Evolutionary conservation across 1,284 basidiomycete genomes (phyloP).

Genomic region (Ceratobasidium sp.): DNA sequence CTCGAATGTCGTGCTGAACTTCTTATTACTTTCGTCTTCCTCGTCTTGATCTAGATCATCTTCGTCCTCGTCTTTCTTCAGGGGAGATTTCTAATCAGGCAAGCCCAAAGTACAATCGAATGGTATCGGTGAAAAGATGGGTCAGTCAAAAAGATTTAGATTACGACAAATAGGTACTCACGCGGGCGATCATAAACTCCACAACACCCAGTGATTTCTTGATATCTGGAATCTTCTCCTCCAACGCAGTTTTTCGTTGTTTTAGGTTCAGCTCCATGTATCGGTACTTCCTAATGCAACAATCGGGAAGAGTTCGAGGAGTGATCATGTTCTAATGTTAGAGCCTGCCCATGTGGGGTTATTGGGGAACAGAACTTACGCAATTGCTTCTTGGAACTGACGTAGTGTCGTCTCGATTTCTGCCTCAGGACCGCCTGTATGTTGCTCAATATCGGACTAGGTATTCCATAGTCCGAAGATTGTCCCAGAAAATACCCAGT

Average conservation of each 20-base stretch:
- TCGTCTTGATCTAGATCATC: slow-evolving; percentile 62
- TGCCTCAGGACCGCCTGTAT: slow-evolving; percentile 84
- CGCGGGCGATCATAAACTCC: slow-evolving; percentile 80
- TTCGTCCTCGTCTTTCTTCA: slow-evolving; percentile 66
- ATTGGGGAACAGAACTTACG: slow-evolving; percentile 66
- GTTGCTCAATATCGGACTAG: slow-evolving; percentile 90
- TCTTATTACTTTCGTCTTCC: slow-evolving; percentile 64
- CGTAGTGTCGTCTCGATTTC: slow-evolving; percentile 86
- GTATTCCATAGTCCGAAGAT: too few species aligned
- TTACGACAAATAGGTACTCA: slow-evolving; percentile 64
- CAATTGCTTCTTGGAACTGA: slow-evolving; percentile 92
- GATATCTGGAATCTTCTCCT: slow-evolving; percentile 98
- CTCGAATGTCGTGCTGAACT: slow-evolving; percentile 91
- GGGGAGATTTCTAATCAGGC: slow-evolving; percentile 39
- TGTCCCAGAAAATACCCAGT: too few species aligned
- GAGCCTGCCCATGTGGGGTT: too few species aligned
- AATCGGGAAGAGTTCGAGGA: slow-evolving; percentile 42
- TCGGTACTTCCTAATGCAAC: slow-evolving; percentile 87
- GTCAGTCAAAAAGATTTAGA: not conserved
- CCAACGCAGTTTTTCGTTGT: slow-evolving; percentile 83
- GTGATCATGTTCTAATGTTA: too few species aligned
- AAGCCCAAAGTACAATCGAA: too few species aligned
- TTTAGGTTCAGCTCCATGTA: slow-evolving; percentile 95
- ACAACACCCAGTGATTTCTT: slow-evolving; percentile 94
- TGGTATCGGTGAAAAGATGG: not conserved